These are phyloP conservation scores for Extremus antarcticus DNA, from an alignment of 495 filamentous ascomycete genomes.

Conservation along the genomic window DNA sequence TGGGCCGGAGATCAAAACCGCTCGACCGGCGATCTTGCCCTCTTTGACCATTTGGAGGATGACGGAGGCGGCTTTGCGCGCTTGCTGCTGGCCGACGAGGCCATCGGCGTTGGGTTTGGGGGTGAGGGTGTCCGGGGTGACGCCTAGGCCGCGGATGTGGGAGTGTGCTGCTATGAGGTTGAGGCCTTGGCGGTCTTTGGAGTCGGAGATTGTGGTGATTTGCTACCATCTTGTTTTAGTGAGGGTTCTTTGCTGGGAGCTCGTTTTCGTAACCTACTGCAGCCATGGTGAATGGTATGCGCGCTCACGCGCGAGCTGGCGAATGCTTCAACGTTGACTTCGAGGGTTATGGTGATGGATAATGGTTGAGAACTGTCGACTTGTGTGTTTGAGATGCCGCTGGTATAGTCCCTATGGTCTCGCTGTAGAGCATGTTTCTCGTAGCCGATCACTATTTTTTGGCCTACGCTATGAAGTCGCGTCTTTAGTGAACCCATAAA, in stretches of 20 bases:
- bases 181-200: constrained; percentile 83
- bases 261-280: neutral
- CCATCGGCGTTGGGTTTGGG: constrained; percentile 80
- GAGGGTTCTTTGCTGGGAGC: neutral
- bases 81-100: constrained; percentile 93
- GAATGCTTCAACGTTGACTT: neutral
- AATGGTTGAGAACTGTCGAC: too few relatives aligned
- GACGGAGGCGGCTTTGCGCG: constrained; percentile 87
- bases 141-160: constrained; percentile 90
- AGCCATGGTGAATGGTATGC: constrained; percentile 1
- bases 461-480: too few relatives aligned
- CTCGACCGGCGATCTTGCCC: constrained; percentile 93
- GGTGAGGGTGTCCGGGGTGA: constrained; percentile 83
- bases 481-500: too few relatives aligned
- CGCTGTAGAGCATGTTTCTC: too few relatives aligned
- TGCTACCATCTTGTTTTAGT: constrained; percentile 37
- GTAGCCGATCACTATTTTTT: too few relatives aligned
- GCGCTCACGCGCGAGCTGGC: constrained; percentile 1
- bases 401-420: too few relatives aligned
- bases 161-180: constrained; percentile 98
- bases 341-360: neutral
- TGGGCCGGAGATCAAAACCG: constrained; percentile 89
- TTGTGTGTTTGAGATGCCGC: too few relatives aligned
- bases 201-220: constrained; percentile 88
- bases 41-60: constrained; percentile 98